Base-by-base conservation (phyloP, 1,284 basidiomycete genomes). In the Irpex lacteus region DNA sequence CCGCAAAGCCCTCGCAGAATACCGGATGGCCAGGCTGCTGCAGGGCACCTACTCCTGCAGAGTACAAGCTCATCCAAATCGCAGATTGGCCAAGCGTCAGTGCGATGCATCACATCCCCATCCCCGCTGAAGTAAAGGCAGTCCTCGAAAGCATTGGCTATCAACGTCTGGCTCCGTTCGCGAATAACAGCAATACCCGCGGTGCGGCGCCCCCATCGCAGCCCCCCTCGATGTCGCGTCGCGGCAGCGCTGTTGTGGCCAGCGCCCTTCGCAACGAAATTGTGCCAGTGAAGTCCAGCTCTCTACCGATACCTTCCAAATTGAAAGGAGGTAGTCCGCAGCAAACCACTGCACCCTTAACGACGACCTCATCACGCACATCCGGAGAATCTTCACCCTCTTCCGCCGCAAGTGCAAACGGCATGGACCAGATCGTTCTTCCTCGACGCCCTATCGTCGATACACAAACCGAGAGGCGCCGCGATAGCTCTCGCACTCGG, bases 21-120 rank as follows among this genome's bases (percentile, higher is more conserved):
- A 83, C 82, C 50, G 91, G 91, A 44, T 94, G 91, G 91, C 91
- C 91, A 60, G 91, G 91, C 37, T 93, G 91, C 79, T 93, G 91
- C 80, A 85, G 91, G 19, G 79, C 91, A 0, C 91, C 91, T 1
- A 77, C 76, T 21, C 68, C 78, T 7, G 77, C 72, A 61, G 91
- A 94, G 72, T 79, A 82, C 68, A 81, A 81, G 66, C 73, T 82
- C 66, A 86, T 93, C 64, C 84, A 83, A 32, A 81, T 85, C 60
- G 88, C 88, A n/a, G 91, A 93, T 74, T 94, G 91, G 91, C 84
- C 80, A 67, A 84, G 89, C 40, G 89, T 94, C 72, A 88, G 85
- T 76, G 79, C 83, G 64, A 84, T 92, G 13, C 88, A 92, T 70
- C 81, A 83, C 63, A 78, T 91, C 59, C 80, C 86, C 58, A 89